Evolutionary conservation across 2,329 filamentous ascomycete genomes (phyloP).

Genomic region (Penicillium aurantiogriseum): DNA sequence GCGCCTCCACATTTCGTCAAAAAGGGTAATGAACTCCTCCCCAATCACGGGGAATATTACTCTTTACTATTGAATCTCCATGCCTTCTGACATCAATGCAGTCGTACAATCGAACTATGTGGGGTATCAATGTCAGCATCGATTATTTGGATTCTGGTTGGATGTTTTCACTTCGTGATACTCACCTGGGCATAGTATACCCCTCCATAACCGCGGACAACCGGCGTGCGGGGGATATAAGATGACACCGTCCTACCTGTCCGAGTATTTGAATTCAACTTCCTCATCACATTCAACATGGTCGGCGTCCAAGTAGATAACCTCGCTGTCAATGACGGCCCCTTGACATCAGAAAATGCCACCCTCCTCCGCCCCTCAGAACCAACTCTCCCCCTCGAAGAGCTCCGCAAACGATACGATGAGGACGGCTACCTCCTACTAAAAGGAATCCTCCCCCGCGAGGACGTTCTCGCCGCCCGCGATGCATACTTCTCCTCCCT

Average conservation of each 20-base stretch:
- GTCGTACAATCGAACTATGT: neutral
- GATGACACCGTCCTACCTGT: neutral
- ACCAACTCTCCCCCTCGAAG: slow-evolving; percentile 47
- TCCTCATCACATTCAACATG: slow-evolving; percentile 12
- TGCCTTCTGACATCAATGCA: neutral
- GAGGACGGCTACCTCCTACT: slow-evolving; percentile 57
- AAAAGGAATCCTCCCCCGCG: slow-evolving; percentile 54
- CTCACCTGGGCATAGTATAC: neutral
- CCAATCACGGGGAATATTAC: neutral
- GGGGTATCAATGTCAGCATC: neutral
- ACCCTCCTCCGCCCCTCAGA: slow-evolving; percentile 45
- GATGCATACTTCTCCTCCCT: slow-evolving; percentile 56
- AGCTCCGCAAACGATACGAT: slow-evolving; percentile 48
- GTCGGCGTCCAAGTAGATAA: slow-evolving; percentile 21
- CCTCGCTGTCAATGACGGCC: slow-evolving; percentile 49
- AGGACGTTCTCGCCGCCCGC: slow-evolving; percentile 54
- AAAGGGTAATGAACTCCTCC: neutral
- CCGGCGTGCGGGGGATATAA: neutral
- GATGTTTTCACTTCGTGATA: neutral
- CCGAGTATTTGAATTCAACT: neutral
- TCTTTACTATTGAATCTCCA: neutral
- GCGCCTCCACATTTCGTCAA: neutral
- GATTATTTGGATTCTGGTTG: neutral
- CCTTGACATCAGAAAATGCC: slow-evolving; percentile 47
- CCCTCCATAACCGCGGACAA: neutral